Conservation (phyloP, 1,284 basidiomycete species). For the Tetrapyrgos nigripes region DNA sequence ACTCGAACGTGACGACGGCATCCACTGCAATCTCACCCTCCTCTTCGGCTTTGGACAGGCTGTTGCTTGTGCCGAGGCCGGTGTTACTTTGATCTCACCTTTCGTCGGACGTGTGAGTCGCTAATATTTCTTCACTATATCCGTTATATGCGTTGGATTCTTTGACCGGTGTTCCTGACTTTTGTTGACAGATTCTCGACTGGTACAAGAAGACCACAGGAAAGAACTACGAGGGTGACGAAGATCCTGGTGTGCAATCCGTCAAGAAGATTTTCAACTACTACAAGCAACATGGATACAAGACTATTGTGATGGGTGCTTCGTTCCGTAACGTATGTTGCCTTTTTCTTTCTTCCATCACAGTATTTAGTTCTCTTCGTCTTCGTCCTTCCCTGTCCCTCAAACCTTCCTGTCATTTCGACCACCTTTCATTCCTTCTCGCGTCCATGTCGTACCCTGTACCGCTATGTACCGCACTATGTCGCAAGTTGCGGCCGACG, state of each 20-base stretch:
- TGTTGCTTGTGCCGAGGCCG: slow-evolving; percentile 98
- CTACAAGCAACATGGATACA: slow-evolving; percentile 99
- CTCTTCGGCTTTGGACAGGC: slow-evolving; percentile 99
- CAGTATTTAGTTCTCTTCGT: slow-evolving; percentile 21
- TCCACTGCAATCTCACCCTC: slow-evolving; percentile 99
- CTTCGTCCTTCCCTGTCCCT: slow-evolving; percentile 11
- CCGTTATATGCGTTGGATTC: background rate
- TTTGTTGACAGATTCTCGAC: slow-evolving; percentile 78
- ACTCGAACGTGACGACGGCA: slow-evolving; percentile 90
- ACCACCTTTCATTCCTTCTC: no score
- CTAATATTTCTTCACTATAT: slow-evolving; percentile 39
- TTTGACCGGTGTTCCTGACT: slow-evolving; percentile 1
- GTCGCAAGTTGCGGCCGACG: no score
- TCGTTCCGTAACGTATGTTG: slow-evolving; percentile 92
- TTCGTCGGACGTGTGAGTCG: slow-evolving; percentile 93
- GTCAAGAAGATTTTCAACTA: slow-evolving; percentile 99
- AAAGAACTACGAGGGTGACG: slow-evolving; percentile 84
- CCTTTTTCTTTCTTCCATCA: background rate
- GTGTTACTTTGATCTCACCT: slow-evolving; percentile 97
- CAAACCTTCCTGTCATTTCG: background rate
- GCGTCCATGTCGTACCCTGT: no score
- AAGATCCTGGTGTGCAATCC: slow-evolving; percentile 96
- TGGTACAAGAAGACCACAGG: slow-evolving; percentile 95
- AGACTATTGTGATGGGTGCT: slow-evolving; percentile 99
- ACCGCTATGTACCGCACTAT: no score